These are phyloP conservation scores for Pythium angustatum DNA, from an alignment of 352 stramenopile genomes.

Conservation along the genomic window DNA sequence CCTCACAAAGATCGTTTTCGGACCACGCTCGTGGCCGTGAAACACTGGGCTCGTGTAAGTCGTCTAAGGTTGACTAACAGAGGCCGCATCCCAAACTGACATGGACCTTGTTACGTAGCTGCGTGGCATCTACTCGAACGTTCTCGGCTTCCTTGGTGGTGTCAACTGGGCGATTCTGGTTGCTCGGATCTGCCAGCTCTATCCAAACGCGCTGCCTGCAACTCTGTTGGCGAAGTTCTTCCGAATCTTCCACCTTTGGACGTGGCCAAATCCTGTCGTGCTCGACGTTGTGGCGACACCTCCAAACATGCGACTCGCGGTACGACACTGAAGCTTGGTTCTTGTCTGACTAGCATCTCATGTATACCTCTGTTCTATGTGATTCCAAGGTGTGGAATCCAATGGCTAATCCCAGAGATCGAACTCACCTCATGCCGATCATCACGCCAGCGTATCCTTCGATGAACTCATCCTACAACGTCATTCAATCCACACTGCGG, in stretches of 20 bases:
- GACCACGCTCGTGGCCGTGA: constrained; percentile 89
- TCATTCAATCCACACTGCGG: constrained; percentile 89
- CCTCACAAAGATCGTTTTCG: constrained; percentile 85
- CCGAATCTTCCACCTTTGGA: constrained; percentile 93
- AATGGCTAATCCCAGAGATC: constrained; percentile 80
- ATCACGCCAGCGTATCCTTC: constrained; percentile 98
- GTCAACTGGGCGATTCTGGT: constrained; percentile 99
- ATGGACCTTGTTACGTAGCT: no score
- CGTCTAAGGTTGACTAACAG: neutral
- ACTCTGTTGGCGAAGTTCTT: constrained; percentile 95
- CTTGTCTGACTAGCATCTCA: constrained; percentile 7
- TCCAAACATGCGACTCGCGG: constrained; percentile 57
- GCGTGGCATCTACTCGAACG: constrained; percentile 98
- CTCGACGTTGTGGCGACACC: constrained; percentile 64
- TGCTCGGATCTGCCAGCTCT: constrained; percentile 93
- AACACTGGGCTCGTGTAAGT: constrained; percentile 86
- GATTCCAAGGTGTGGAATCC: constrained; percentile 82
- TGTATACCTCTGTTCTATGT: neutral
- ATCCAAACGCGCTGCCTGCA: constrained; percentile 79
- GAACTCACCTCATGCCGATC: constrained; percentile 97
- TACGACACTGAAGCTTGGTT: constrained; percentile 21
- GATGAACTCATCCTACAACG: constrained; percentile 99
- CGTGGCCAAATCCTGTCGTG: constrained; percentile 95
- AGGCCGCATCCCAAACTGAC: neutral
- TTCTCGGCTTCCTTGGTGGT: constrained; percentile 97